These are phyloP conservation scores for Phytopythium mirpurense DNA, from an alignment of 352 stramenopile species.

Conservation along the genomic window DNA sequence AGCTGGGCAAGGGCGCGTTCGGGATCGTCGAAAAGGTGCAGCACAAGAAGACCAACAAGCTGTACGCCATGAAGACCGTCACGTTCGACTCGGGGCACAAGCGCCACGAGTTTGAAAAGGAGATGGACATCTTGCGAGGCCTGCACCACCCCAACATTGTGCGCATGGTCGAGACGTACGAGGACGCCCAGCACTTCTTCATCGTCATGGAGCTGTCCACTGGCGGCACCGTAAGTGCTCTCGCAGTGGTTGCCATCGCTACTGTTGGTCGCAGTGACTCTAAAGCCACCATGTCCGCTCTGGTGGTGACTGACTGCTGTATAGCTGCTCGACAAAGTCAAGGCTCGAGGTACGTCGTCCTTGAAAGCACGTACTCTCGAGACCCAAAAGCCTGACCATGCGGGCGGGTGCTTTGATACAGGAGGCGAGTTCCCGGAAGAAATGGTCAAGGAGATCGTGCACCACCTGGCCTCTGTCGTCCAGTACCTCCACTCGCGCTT, in stretches of 20 bases:
- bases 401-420: slow-evolving; percentile 1
- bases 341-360: slow-evolving; percentile 17
- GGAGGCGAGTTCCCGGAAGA: slow-evolving; percentile 46
- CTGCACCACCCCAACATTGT: slow-evolving; percentile 81
- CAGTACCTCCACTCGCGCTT: slow-evolving; percentile 78
- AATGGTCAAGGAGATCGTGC: slow-evolving; percentile 49
- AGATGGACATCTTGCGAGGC: slow-evolving; percentile 71
- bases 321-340: slow-evolving; percentile 64
- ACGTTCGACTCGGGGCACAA: slow-evolving; percentile 57
- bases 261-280: not conserved
- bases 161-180: slow-evolving; percentile 74
- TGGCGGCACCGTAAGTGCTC: slow-evolving; percentile 47
- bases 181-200: slow-evolving; percentile 72
- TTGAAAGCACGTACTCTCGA: no score
- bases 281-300: not conserved
- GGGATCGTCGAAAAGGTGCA: slow-evolving; percentile 73
- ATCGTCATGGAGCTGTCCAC: slow-evolving; percentile 85
- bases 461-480: slow-evolving; percentile 64
- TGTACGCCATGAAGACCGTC: slow-evolving; percentile 79
- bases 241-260: not conserved
- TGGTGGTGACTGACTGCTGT: not conserved
- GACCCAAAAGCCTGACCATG: no score
- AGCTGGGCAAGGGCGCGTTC: slow-evolving; percentile 68
- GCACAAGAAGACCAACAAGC: slow-evolving; percentile 55
- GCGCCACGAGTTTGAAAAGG: slow-evolving; percentile 64